A percentile compares a stretch with the other conserved stretches of the same genome.
Conservation (phyloP, 768 basidiomycete species). For the Pleurotus eryngii region DNA sequence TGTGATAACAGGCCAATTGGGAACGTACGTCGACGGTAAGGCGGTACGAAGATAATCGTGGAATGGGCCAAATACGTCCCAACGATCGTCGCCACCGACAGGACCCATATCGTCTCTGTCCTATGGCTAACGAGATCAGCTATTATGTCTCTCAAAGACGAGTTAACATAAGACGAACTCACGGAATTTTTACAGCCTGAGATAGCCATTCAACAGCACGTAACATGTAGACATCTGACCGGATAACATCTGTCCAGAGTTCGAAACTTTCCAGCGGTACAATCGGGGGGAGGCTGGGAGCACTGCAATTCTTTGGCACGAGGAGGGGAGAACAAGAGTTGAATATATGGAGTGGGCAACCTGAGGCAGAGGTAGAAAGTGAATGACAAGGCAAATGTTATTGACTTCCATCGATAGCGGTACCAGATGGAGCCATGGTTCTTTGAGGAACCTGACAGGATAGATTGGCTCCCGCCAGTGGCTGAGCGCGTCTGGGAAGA, state of each 20-base stretch:
- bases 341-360: too few relatives aligned
- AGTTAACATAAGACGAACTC: conserved; percentile 5
- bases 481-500: too few relatives aligned
- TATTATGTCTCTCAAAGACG: not conserved
- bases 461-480: too few relatives aligned
- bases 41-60: conserved; percentile 49
- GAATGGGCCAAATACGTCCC: conserved; percentile 51
- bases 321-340: too few relatives aligned
- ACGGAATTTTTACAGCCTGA: conserved; percentile 30
- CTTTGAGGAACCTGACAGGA: too few relatives aligned
- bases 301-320: too few relatives aligned
- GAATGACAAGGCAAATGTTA: too few relatives aligned
- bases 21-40: conserved; percentile 64
- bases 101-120: conserved; percentile 47
- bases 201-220: conserved; percentile 28
- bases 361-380: too few relatives aligned
- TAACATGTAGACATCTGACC: conserved; percentile 21
- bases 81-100: conserved; percentile 47
- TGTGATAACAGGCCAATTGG: not conserved
- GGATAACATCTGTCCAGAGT: conserved; percentile 13
- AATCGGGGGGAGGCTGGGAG: too few relatives aligned
- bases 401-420: too few relatives aligned
- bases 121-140: conserved; percentile 21
- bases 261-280: conserved; percentile 26
- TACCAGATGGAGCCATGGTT: too few relatives aligned